Evolutionary conservation across 2,329 filamentous ascomycete species (phyloP).

Genomic region (Fusarium sp.): DNA sequence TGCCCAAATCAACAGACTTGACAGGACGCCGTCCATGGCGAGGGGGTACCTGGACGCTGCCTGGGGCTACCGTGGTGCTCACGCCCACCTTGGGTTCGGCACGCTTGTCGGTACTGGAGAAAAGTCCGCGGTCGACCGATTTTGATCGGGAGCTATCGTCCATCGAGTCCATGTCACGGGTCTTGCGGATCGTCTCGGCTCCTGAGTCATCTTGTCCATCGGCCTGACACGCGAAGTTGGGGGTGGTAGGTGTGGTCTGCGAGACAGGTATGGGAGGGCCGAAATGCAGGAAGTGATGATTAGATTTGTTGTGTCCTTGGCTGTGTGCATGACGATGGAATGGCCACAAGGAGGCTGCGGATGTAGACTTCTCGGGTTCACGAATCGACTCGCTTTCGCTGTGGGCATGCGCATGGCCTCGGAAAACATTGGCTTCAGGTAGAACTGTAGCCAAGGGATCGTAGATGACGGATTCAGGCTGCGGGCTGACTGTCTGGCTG

Average conservation of each 20-base stretch:
- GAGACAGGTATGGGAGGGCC: constrained; percentile 45
- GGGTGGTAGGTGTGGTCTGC: constrained; percentile 55
- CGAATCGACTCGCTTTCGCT: constrained; percentile 47
- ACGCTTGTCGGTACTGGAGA: constrained; percentile 74
- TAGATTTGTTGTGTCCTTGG: constrained; percentile 59
- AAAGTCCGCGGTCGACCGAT: constrained; percentile 75
- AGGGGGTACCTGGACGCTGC: constrained; percentile 65
- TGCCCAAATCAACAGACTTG: constrained; percentile 60
- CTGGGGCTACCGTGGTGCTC: constrained; percentile 73
- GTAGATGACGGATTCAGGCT: constrained; percentile 53
- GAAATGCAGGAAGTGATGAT: constrained; percentile 59
- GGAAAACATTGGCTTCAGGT: constrained; percentile 48
- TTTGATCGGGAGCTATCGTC: constrained; percentile 69
- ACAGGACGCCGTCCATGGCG: constrained; percentile 63
- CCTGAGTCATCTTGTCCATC: constrained; percentile 61
- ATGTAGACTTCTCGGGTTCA: constrained; percentile 44
- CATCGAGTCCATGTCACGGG: constrained; percentile 57
- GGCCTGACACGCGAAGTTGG: constrained; percentile 53
- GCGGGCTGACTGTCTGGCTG: constrained; percentile 45
- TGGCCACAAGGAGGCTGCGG: constrained; percentile 49
- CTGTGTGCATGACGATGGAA: constrained; percentile 58
- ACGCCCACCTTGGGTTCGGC: constrained; percentile 74
- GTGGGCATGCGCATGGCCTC: constrained; percentile 46
- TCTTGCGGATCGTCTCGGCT: constrained; percentile 54
- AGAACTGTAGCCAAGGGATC: constrained; percentile 60